Evolutionary conservation across 495 filamentous ascomycete species (phyloP), one percentile per base, ranked within the genome.

Genomic region (Penicillium argentinense): DNA sequence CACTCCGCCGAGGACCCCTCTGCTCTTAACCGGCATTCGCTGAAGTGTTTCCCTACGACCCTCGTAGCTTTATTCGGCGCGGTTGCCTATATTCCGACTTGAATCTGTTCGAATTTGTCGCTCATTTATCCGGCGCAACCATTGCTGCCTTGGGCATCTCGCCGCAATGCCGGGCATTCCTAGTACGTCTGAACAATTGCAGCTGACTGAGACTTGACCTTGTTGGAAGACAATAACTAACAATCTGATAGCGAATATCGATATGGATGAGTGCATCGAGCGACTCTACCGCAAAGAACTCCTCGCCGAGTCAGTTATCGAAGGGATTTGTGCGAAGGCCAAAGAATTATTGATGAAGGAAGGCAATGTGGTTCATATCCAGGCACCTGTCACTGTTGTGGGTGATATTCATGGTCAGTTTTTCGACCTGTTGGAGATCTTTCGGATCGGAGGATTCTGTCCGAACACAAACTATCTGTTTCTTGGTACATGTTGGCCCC

Each of bases 401-500:
- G 93, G 93, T 50, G 93, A 98, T 60, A 98, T 98, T 56, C 93
- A 98, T 68, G 93, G 93, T 13, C 93, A 98, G 70, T 98, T 98
- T 68, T 97, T 90, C 60, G 93, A 98, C 60, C 81, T 98, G 78
- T 88, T 97, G 34, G 93, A 98, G 77, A 98, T 98, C 50, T 98
- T 98, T 68, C 92, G 89, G 65, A 98, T 98, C 57, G 95, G 93
- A 18, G 93, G 93, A 9, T 95, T 83, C 61, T 96, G 90, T 68
- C 93, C 93, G 4, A 88, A 98, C 60, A 98, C 93, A 9, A 98
- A 98, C 59, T 98, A 98, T 64, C 77, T 98, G 1, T 98, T 98
- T 58, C 83, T 97, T 13, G 93, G 93, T 93, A 61, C 59, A 83
- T 51, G 11, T 36, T 12, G 12, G n/a, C n/a, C n/a, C n/a, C n/a